These are phyloP conservation scores for Colletotrichum somersetense DNA, from an alignment of 2,329 filamentous ascomycete species.

Conservation along the genomic window DNA sequence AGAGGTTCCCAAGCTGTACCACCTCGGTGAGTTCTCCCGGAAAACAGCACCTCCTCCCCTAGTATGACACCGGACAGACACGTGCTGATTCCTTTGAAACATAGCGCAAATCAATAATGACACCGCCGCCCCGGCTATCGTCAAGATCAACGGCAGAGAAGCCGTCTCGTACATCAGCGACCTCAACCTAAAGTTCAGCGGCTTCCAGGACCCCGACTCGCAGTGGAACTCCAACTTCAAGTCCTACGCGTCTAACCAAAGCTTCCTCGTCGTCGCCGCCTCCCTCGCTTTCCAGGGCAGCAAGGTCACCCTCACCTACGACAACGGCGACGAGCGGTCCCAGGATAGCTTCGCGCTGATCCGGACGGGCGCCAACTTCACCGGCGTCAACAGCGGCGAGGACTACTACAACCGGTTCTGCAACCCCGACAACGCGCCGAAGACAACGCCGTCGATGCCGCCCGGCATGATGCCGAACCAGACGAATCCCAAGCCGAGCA, in stretches of 20 bases:
- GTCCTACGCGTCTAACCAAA: slow-evolving; percentile 46
- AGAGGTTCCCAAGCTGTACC: slow-evolving; percentile 68
- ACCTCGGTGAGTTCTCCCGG: slow-evolving; percentile 54
- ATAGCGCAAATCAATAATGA: slow-evolving; percentile 33
- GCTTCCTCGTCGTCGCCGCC: slow-evolving; percentile 44
- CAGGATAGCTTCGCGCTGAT: slow-evolving; percentile 47
- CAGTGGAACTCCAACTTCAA: slow-evolving; percentile 58
- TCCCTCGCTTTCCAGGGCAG: slow-evolving; percentile 47
- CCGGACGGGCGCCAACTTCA: slow-evolving; percentile 47
- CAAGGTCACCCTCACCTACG: slow-evolving; percentile 51
- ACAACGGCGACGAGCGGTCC: slow-evolving; percentile 48
- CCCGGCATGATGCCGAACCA: slow-evolving; percentile 18
- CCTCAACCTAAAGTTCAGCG: slow-evolving; percentile 58
- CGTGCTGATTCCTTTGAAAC: neutral
- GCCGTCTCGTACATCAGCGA: slow-evolving; percentile 62
- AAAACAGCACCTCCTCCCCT: neutral
- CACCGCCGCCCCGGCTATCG: slow-evolving; percentile 57
- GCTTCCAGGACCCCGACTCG: slow-evolving; percentile 68
- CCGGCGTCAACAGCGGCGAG: slow-evolving; percentile 49
- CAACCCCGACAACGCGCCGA: slow-evolving; percentile 43
- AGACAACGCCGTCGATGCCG: neutral
- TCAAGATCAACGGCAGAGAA: slow-evolving; percentile 68
- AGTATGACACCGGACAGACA: neutral
- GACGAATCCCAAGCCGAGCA: slow-evolving; percentile 22
- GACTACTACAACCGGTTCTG: slow-evolving; percentile 54